phyloP scores from a whole-genome alignment of 2,329 filamentous ascomycete species.

The Cladosporium austrohemisphaericum region DNA sequence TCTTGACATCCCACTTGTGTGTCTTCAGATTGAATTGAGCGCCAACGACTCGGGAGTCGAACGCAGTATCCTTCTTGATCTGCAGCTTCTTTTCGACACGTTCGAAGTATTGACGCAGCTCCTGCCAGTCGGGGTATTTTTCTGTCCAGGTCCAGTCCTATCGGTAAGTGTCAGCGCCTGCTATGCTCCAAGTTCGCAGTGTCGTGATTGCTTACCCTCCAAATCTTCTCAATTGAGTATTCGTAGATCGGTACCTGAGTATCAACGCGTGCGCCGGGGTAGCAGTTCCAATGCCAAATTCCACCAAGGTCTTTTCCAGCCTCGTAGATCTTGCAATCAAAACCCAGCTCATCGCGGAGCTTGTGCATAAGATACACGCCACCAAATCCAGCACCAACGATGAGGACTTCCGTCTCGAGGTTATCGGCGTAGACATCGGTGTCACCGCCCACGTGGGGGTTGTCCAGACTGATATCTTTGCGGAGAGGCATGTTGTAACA shows the following conservation, averaged over 20 bases:
- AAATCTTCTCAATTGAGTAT: slow-evolving; percentile 46
- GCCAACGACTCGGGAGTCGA: slow-evolving; percentile 53
- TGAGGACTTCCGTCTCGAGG: slow-evolving; percentile 24
- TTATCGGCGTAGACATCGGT: slow-evolving; percentile 9
- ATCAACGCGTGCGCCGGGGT: slow-evolving; percentile 47
- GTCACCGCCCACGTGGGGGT: slow-evolving; percentile 1
- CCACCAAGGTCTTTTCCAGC: slow-evolving; percentile 36
- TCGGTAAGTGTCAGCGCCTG: neutral
- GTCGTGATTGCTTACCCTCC: slow-evolving; percentile 29
- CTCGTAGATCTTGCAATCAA: slow-evolving; percentile 36
- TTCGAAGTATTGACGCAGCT: slow-evolving; percentile 57
- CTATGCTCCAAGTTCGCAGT: neutral
- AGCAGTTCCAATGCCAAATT: slow-evolving; percentile 38
- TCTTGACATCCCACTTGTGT: slow-evolving; percentile 51
- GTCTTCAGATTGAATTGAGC: slow-evolving; percentile 49
- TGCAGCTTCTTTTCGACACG: slow-evolving; percentile 56
- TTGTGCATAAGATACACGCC: slow-evolving; percentile 27
- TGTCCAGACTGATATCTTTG: slow-evolving; percentile 3
- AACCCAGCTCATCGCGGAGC: slow-evolving; percentile 28
- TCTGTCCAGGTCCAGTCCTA: slow-evolving; percentile 53
- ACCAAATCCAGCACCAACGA: slow-evolving; percentile 30
- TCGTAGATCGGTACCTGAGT: slow-evolving; percentile 47
- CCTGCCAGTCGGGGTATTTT: slow-evolving; percentile 30
- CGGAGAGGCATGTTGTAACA: slow-evolving; percentile 10
- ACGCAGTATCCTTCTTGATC: slow-evolving; percentile 55